Conservation (phyloP, 768 basidiomycete genomes). For the Botryobasidium botryosum region DNA sequence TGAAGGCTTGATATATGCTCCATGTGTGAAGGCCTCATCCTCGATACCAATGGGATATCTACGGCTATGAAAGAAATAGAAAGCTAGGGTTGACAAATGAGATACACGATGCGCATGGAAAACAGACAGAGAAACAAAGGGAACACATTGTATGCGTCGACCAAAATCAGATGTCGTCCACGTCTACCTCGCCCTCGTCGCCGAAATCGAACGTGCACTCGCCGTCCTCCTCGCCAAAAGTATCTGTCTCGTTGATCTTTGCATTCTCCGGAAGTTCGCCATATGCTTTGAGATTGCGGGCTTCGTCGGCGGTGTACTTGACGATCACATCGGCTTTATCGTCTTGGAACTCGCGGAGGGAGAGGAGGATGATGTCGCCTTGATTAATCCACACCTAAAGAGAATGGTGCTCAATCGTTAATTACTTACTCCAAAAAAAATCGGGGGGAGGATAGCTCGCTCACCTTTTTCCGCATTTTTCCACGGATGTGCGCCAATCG, state of each 20-base stretch:
- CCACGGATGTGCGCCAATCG: slow-evolving; percentile 94
- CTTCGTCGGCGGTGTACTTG: slow-evolving; percentile 95
- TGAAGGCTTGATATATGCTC: too few species aligned
- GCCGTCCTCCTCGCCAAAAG: slow-evolving; percentile 78
- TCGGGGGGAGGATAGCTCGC: slow-evolving; percentile 13
- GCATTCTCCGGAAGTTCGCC: slow-evolving; percentile 94
- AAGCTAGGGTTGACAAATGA: too few species aligned
- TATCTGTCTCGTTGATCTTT: slow-evolving; percentile 94
- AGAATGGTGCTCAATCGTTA: not conserved
- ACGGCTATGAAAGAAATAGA: too few species aligned
- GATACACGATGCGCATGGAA: too few species aligned
- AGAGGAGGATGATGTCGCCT: slow-evolving; percentile 88
- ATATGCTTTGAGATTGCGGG: slow-evolving; percentile 57
- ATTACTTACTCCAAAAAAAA: not conserved
- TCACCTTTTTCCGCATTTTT: slow-evolving; percentile 97
- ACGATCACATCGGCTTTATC: slow-evolving; percentile 99
- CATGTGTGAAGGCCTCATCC: too few species aligned
- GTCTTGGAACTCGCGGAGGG: slow-evolving; percentile 96
- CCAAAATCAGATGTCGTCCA: slow-evolving; percentile 79
- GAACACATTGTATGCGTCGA: too few species aligned
- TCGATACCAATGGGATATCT: too few species aligned
- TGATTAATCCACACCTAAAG: slow-evolving; percentile 96
- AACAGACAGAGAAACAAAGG: too few species aligned
- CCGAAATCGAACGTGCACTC: slow-evolving; percentile 85
- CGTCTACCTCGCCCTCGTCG: slow-evolving; percentile 75